Percentiles rank a stretch among this genome's conserved stretches.
Evolutionary conservation across 1,139 yeast species (phyloP).

Genomic region (Yamadazyma trypodendri): DNA sequence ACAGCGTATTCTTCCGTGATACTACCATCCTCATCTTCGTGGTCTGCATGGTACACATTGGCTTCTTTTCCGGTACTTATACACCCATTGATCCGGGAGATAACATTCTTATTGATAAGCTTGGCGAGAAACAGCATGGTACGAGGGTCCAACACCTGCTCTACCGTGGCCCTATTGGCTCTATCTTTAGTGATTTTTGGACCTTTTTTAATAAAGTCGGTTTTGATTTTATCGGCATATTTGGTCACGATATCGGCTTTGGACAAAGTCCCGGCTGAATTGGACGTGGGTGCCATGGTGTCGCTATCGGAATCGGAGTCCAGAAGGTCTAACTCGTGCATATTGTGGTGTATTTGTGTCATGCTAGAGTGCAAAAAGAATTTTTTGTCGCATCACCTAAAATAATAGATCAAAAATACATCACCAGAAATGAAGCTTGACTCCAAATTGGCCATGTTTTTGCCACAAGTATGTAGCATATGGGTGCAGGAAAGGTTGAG

Average conservation of each 20-base stretch:
- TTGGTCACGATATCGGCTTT: conserved; percentile 61
- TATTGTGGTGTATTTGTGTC: conserved; percentile 2
- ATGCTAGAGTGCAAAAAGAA: neutral
- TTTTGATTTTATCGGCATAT: conserved; percentile 62
- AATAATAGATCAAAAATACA: neutral
- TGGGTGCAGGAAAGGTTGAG: too few species aligned
- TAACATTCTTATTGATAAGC: conserved; percentile 76
- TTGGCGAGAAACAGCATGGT: conserved; percentile 82
- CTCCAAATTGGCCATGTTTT: conserved; percentile 6
- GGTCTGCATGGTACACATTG: conserved; percentile 90
- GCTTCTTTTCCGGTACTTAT: conserved; percentile 98
- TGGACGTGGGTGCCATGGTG: conserved; percentile 9
- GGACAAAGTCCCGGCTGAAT: conserved; percentile 22
- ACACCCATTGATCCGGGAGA: conserved; percentile 89
- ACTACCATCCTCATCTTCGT: conserved; percentile 49
- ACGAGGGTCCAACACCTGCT: conserved; percentile 93
- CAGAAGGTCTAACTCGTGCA: neutral
- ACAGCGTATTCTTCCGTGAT: conserved; percentile 68
- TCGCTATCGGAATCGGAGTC: conserved; percentile 5
- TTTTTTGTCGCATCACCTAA: conserved; percentile 3
- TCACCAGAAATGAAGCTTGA: conserved; percentile 2
- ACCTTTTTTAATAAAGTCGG: conserved; percentile 58
- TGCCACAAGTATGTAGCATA: conserved; percentile 12
- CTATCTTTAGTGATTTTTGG: conserved; percentile 69
- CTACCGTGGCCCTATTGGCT: conserved; percentile 93